phyloP scores from a whole-genome alignment of 2,329 filamentous ascomycete species.

The Magnaporthiopsis incrustans region DNA sequence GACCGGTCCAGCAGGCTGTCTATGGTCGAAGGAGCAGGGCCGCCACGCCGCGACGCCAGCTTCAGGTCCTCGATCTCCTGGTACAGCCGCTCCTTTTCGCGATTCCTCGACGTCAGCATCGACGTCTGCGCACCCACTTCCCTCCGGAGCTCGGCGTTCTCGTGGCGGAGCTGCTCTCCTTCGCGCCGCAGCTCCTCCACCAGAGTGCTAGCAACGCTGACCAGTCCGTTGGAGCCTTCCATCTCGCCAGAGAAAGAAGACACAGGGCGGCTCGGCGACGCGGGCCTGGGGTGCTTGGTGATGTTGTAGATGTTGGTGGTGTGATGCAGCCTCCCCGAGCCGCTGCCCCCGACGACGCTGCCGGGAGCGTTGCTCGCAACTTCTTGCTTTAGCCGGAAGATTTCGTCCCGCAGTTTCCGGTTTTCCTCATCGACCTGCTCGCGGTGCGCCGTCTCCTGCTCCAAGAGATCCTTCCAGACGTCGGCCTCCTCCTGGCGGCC shows the following conservation, averaged over 20 bases:
- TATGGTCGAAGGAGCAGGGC: conserved; percentile 54
- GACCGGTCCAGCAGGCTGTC: conserved; percentile 95
- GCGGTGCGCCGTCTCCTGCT: conserved; percentile 80
- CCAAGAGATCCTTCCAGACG: conserved; percentile 90
- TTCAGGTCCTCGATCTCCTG: conserved; percentile 97
- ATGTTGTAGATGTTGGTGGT: conserved; percentile 62
- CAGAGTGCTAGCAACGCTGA: conserved; percentile 56
- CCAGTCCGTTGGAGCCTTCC: conserved; percentile 42
- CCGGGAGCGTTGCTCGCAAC: conserved; percentile 25
- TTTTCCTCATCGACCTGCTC: conserved; percentile 91
- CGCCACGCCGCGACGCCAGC: conserved; percentile 69
- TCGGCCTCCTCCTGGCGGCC: conserved; percentile 59
- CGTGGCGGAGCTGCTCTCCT: conserved; percentile 72
- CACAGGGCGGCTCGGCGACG: conserved; percentile 41
- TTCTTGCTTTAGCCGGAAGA: conserved; percentile 63
- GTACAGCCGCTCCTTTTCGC: conserved; percentile 89
- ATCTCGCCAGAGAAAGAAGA: conserved; percentile 41
- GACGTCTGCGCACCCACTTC: conserved; percentile 94
- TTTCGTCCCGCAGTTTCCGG: conserved; percentile 72
- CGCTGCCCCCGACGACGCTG: conserved; percentile 19
- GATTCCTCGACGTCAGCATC: conserved; percentile 92
- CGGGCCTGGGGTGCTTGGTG: conserved; percentile 35
- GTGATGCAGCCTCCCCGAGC: conserved; percentile 36
- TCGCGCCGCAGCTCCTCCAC: conserved; percentile 67
- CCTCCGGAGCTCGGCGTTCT: conserved; percentile 84